A percentile compares a stretch with the other conserved stretches of the same genome.
Conservation (phyloP, 768 basidiomycete species). For the Agaricus subrufescens region DNA sequence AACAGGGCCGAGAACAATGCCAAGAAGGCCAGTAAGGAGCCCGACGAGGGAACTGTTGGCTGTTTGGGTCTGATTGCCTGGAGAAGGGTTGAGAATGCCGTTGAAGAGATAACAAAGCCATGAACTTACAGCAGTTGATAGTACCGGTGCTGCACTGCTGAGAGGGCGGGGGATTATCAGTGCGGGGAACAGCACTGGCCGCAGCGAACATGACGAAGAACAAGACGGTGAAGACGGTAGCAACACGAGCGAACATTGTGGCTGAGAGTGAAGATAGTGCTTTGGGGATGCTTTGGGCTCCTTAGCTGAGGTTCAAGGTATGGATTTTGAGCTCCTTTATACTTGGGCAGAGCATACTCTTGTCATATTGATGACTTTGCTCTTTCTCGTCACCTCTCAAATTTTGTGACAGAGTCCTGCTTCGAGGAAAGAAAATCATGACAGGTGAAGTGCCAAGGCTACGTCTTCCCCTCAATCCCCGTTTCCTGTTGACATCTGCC, state of each 20-base stretch:
- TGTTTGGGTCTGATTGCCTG: constrained; percentile 19
- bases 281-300: too few species aligned
- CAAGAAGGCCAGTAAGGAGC: constrained; percentile 26
- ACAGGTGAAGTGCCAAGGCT: too few species aligned
- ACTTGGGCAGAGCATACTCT: too few species aligned
- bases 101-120: not conserved
- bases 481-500: too few species aligned
- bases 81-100: not conserved
- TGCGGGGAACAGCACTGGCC: constrained; percentile 20
- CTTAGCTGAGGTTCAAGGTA: too few species aligned
- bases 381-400: too few species aligned
- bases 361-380: too few species aligned
- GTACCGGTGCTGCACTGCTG: constrained; percentile 20
- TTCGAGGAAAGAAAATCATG: too few species aligned
- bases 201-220: constrained; percentile 22
- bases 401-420: too few species aligned
- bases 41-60: constrained; percentile 12
- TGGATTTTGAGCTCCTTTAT: too few species aligned
- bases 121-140: constrained; percentile 19
- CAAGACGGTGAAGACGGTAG: constrained; percentile 17
- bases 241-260: constrained; percentile 25
- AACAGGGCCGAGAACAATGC: constrained; percentile 20
- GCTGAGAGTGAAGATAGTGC: not conserved
- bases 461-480: too few species aligned
- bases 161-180: not conserved